phyloP scores from a whole-genome alignment of 495 filamentous ascomycete species.

The Hyaloscypha variabilis region DNA sequence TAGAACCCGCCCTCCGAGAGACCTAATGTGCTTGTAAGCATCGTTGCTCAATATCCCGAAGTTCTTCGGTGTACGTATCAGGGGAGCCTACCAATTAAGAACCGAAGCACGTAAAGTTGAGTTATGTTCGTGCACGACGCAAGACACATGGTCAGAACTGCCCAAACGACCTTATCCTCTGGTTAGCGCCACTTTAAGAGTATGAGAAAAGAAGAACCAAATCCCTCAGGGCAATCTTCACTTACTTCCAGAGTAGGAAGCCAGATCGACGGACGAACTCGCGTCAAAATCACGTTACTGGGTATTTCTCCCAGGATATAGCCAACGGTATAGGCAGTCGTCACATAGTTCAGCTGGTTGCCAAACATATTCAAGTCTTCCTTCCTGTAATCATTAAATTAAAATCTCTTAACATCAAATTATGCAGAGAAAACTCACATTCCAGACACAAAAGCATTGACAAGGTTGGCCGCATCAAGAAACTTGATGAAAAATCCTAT shows the following conservation, averaged over 20 bases:
- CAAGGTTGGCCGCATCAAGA: slow-evolving; percentile 17
- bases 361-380: slow-evolving; percentile 59
- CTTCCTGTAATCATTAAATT: slow-evolving; percentile 59
- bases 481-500: not conserved
- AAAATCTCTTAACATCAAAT: too few species aligned
- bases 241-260: slow-evolving; percentile 13
- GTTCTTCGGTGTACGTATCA: too few species aligned
- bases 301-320: slow-evolving; percentile 61
- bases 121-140: not conserved
- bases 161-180: not conserved
- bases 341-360: slow-evolving; percentile 50
- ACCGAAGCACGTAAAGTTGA: not conserved
- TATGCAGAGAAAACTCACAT: not conserved
- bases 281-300: slow-evolving; percentile 10
- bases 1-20: slow-evolving; percentile 11
- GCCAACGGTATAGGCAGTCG: slow-evolving; percentile 7
- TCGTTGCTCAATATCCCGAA: too few species aligned
- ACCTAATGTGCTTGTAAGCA: too few species aligned
- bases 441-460: slow-evolving; percentile 16
- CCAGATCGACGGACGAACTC: slow-evolving; percentile 13
- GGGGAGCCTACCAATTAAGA: not conserved
- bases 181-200: slow-evolving; percentile 2
- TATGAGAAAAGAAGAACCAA: too few species aligned
- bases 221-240: too few species aligned
- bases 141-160: not conserved